phyloP scores from a whole-genome alignment of 2,329 filamentous ascomycete genomes.

The Chaetoscypha palmicola region DNA sequence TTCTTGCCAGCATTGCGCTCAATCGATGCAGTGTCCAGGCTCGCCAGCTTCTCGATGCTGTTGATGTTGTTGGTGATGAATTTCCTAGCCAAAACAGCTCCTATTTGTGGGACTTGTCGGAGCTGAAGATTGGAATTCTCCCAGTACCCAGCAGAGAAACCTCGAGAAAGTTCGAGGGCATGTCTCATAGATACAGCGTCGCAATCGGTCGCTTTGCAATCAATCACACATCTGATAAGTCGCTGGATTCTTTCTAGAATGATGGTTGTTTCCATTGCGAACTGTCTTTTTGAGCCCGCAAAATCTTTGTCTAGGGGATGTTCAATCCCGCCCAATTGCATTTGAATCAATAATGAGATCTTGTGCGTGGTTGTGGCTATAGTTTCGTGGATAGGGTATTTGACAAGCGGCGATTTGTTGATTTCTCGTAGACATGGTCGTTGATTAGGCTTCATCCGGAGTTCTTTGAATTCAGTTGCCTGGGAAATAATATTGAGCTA shows the following conservation, averaged over 20 bases:
- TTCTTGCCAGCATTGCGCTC: conserved; percentile 72
- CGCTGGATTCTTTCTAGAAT: conserved; percentile 65
- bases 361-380: conserved; percentile 65
- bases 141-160: conserved; percentile 65
- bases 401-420: conserved; percentile 62
- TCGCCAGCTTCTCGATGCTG: conserved; percentile 63
- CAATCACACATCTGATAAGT: conserved; percentile 66
- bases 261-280: conserved; percentile 51
- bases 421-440: conserved; percentile 63
- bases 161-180: conserved; percentile 71
- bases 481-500: conserved; percentile 61
- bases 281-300: conserved; percentile 46
- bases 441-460: conserved; percentile 65
- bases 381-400: conserved; percentile 63
- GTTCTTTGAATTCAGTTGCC: conserved; percentile 64
- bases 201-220: conserved; percentile 52
- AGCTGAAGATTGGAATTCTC: conserved; percentile 76
- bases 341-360: conserved; percentile 69
- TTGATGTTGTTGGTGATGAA: conserved; percentile 64
- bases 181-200: conserved; percentile 63
- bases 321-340: conserved; percentile 61
- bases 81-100: conserved; percentile 66
- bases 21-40: conserved; percentile 61
- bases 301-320: conserved; percentile 52
- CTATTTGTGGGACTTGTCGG: conserved; percentile 74